These are phyloP conservation scores for Boletus coccyginus DNA, from an alignment of 768 basidiomycete species.

Conservation along the genomic window DNA sequence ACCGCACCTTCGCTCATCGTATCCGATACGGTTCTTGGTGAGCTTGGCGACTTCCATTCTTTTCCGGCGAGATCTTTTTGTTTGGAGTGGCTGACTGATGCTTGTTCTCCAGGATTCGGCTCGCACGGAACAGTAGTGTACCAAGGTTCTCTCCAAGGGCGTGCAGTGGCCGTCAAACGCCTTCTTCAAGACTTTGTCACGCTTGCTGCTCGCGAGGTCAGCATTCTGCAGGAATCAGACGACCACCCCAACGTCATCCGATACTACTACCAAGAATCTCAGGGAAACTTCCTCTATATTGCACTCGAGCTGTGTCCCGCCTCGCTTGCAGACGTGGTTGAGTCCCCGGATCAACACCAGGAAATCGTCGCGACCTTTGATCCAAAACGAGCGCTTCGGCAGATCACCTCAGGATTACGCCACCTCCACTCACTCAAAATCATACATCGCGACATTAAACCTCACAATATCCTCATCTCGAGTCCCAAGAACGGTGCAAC, in stretches of 20 bases:
- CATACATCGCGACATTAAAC: slow-evolving; percentile 98
- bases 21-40: slow-evolving; percentile 75
- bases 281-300: slow-evolving; percentile 93
- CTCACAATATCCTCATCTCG: slow-evolving; percentile 94
- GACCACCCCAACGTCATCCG: slow-evolving; percentile 98
- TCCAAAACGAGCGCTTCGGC: slow-evolving; percentile 81
- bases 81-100: slow-evolving; percentile 5
- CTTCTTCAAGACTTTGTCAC: slow-evolving; percentile 94
- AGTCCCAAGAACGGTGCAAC: slow-evolving; percentile 52
- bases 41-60: slow-evolving; percentile 19
- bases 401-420: slow-evolving; percentile 83
- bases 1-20: slow-evolving; percentile 56
- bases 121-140: slow-evolving; percentile 97
- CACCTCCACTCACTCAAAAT: slow-evolving; percentile 94
- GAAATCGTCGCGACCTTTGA: slow-evolving; percentile 79
- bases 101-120: slow-evolving; percentile 67
- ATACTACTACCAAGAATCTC: slow-evolving; percentile 96
- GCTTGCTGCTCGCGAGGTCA: slow-evolving; percentile 89
- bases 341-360: slow-evolving; percentile 72
- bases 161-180: slow-evolving; percentile 98
- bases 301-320: slow-evolving; percentile 94
- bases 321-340: slow-evolving; percentile 83
- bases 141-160: slow-evolving; percentile 92
- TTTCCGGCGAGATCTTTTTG: not conserved
- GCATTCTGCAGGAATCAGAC: slow-evolving; percentile 93